Conservation (phyloP, 75 land plant species). For the Pinus tabuliformis region DNA sequence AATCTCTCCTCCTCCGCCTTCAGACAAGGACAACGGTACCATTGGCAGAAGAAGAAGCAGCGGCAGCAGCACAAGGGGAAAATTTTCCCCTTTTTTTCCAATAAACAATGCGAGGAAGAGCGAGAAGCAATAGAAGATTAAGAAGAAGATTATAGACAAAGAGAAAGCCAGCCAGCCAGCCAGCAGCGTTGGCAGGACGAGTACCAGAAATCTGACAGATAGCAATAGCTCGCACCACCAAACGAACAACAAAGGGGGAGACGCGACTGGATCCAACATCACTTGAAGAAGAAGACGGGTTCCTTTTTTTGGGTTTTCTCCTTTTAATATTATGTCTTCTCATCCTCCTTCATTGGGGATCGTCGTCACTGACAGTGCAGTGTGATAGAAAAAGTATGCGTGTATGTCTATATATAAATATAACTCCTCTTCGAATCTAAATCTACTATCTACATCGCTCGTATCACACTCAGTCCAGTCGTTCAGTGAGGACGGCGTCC, state of each 20-base stretch:
- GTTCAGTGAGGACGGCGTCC: too few species aligned
- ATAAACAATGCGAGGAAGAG: too few species aligned
- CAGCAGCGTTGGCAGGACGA: too few species aligned
- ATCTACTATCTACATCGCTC: slow-evolving; percentile 10
- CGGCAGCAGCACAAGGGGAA: too few species aligned
- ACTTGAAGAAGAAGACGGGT: neutral
- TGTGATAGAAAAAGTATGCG: neutral
- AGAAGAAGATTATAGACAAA: too few species aligned
- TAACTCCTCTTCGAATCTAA: neutral
- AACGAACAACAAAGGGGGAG: neutral
- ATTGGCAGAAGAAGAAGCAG: too few species aligned
- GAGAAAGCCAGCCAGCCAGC: too few species aligned
- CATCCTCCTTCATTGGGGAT: slow-evolving; percentile 1
- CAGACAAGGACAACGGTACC: too few species aligned
- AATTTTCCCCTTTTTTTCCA: too few species aligned
- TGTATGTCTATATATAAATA: neutral
- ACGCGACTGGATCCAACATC: too few species aligned
- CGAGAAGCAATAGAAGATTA: too few species aligned
- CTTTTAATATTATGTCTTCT: neutral
- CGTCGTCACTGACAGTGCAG: slow-evolving; percentile 7
- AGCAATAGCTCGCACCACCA: slow-evolving; percentile 6
- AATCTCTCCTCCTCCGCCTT: neutral
- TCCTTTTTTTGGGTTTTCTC: slow-evolving; percentile 1
- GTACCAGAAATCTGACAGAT: slow-evolving; percentile 5
- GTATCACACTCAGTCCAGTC: slow-evolving; percentile 1